Evolutionary conservation across 139 green algal species (phyloP), one percentile per base, ranked within the genome.

Genomic region (Volvox reticuliferus): DNA sequence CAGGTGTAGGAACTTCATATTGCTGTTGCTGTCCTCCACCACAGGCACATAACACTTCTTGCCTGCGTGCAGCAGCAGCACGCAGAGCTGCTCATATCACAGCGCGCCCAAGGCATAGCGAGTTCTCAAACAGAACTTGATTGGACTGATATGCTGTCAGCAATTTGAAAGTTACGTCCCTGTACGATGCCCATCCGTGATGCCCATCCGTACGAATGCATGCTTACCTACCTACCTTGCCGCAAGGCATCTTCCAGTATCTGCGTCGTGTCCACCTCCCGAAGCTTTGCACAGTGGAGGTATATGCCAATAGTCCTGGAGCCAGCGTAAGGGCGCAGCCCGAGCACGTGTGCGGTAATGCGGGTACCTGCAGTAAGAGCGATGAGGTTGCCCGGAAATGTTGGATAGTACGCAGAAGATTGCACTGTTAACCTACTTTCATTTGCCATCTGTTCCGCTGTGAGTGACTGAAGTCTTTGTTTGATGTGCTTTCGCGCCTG

Each of bases 1-100:
- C 76, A 98, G 71, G 77, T 97, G 96, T 26, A 98, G 92, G 86
- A 98, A 93, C n/a, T 94, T 91, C 97, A 98, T 98, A 93, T 98
- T 97, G 71, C 93, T 93, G n/a, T 93, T 65, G 33, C 81, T 93
- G 91, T 98, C 96, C 62, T 95, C 83, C 32, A 98, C 96, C 9
- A 97, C 78, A 1, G 97, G 97, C 22, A 98, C 94, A 77, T 96
- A 98, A 71, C 79, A 92, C 35, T 91, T 91, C 88, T 95, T 95
- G 76, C 92, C 92, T 94, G 90, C 26, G 44, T 32, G 12, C 3
- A 75, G 12, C 24, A 75, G 22, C 3, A n/a, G n/a, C n/a, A n/a
- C n/a, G n/a, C n/a, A 75, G 24, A 14, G 22, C 24, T 26, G 67
- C 22, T 75, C 24, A 75, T 75, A 28, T 75, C 22, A 2, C 22